Base-by-base conservation (phyloP, 768 basidiomycete species). In the Calvatia gigantea region DNA sequence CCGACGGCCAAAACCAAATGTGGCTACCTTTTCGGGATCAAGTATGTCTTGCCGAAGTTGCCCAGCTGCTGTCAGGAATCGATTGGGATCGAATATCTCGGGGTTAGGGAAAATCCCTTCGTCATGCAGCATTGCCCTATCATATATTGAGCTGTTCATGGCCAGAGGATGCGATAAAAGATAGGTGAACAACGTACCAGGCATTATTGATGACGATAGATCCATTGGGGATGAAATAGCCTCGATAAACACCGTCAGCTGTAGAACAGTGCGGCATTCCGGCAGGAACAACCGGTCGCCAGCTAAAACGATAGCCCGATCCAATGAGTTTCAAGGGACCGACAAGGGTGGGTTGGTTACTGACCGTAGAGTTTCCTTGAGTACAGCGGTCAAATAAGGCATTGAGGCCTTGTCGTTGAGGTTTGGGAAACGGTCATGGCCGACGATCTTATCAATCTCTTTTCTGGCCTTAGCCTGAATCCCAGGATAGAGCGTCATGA, bases 171-270 rank as follows among this genome's bases (percentile, higher is more conserved):
- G 17, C 21, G 37, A 25, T 14, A n/a, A n/a, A 23, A 29, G 28
- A 5, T 42, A 9, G 35, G 42, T 4, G 17, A 14, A 37, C 7
- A 48, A 38, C 57, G 7, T n/a, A 65, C 69, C 63, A 60, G 12
- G 57, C 39, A 58, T 70, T 70, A 2, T 62, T 58, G n/a, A 68
- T 62, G 19, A 70, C 51, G 1, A 67, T 50, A 0, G 68, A 58
- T 6, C 58, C 60, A 27, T 64, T 68, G 1, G 73, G 74, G n/a
- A 76, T 71, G 53, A 63, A 50, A 52, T 70, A 69, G 2, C 73
- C 73, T 3, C 60, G 49, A 54, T 75, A 76, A 6, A 67, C 58
- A 49, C 74, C 73, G 9, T 75, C 73, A 7, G 67, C 64, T 0
- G 48, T 52, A 4, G 66, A 54, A 14, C 58, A 56, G 58, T 73